phyloP scores from a whole-genome alignment of 2,329 filamentous ascomycete genomes.

The Penicillium brevicompactum region DNA sequence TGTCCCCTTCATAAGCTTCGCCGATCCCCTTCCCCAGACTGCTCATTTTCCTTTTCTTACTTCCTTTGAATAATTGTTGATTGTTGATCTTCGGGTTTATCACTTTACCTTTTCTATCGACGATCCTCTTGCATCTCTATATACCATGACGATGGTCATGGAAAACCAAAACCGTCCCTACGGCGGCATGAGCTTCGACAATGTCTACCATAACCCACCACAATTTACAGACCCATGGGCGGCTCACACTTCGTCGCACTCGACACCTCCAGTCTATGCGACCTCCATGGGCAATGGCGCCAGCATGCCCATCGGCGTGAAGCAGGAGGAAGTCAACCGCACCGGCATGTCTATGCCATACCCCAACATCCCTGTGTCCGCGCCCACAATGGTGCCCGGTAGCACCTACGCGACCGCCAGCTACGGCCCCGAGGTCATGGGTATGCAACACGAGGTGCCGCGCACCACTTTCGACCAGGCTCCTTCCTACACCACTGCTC shows the following conservation, averaged over 20 bases:
- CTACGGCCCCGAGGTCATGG: constrained; percentile 68
- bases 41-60: constrained; percentile 23
- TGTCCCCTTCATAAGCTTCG: constrained; percentile 47
- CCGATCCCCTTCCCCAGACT: constrained; percentile 48
- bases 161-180: constrained; percentile 83
- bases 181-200: constrained; percentile 78
- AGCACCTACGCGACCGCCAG: constrained; percentile 64
- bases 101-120: constrained; percentile 14
- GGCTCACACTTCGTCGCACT: constrained; percentile 57
- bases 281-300: constrained; percentile 64
- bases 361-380: constrained; percentile 70
- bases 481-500: constrained; percentile 67
- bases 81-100: constrained; percentile 20
- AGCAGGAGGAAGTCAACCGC: constrained; percentile 58
- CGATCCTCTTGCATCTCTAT: constrained; percentile 15
- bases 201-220: constrained; percentile 67
- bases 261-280: constrained; percentile 62
- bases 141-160: constrained; percentile 91
- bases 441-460: constrained; percentile 74
- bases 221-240: constrained; percentile 93
- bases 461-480: constrained; percentile 73
- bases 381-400: constrained; percentile 69
- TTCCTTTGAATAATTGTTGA: constrained; percentile 12
- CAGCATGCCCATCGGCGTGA: constrained; percentile 58
- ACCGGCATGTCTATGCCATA: constrained; percentile 70